Evolutionary conservation across 1,139 yeast species (phyloP).

Genomic region (Magnusiomyces sp.): DNA sequence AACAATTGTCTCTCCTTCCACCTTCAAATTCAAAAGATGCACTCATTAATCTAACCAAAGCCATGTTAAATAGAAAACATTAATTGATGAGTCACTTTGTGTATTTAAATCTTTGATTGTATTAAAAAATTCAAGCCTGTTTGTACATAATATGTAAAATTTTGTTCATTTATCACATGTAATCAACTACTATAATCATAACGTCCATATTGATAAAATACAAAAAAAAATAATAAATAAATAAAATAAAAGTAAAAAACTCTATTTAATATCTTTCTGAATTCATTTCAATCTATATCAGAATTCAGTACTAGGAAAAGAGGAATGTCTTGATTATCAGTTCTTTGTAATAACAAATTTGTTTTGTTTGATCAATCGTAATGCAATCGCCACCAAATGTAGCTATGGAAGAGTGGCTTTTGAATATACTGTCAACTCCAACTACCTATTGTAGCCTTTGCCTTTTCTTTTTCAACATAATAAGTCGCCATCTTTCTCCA

Average conservation of each 20-base stretch:
- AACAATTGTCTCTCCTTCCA: conserved; percentile 60
- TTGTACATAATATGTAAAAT: no score
- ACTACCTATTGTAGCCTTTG: background rate
- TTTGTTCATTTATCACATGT: no score
- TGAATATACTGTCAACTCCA: background rate
- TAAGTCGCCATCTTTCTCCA: background rate
- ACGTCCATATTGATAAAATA: background rate
- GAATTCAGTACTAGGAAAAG: background rate
- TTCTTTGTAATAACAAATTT: background rate
- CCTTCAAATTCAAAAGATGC: conserved; percentile 88
- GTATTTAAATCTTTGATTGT: no score
- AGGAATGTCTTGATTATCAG: background rate
- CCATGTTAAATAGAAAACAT: conserved; percentile 63
- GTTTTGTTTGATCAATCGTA: background rate
- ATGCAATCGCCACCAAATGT: background rate
- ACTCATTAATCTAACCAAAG: conserved; percentile 72
- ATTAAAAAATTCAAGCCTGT: no score
- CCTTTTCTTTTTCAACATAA: background rate
- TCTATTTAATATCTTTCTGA: background rate
- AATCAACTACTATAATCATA: background rate
- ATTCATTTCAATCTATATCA: background rate
- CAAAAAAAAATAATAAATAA: background rate
- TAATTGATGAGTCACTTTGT: conserved; percentile 5
- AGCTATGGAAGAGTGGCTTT: background rate
- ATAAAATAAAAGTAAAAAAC: background rate